Base-by-base conservation (phyloP, 352 stramenopile species). In the Hyaloperonospora brassicae region DNA sequence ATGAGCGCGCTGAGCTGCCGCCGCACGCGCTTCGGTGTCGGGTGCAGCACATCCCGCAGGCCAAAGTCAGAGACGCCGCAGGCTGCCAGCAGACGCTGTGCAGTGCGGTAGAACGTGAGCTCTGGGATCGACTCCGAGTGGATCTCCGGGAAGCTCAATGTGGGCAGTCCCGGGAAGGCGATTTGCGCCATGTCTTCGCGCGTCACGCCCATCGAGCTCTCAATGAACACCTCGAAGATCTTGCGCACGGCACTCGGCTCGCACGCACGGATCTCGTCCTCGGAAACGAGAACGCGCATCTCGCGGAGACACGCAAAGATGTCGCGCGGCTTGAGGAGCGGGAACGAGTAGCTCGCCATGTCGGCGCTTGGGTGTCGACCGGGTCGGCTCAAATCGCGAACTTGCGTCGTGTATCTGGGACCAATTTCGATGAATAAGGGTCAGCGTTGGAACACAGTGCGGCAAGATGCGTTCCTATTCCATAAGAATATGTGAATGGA, bases 61-160 rank as follows among this genome's bases (percentile, higher is more conserved):
- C 78, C 79, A 75, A 98, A 99, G 62, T 98, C 94, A 60, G 89
- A 61, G 22, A 98, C 82, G 25, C 94, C 95, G 50, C 89, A 98
- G 34, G 86, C 86, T 5, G 64, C 62, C 65, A 98, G 89, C 49
- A 98, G 81, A 60, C 87, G 90, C 52, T 76, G 81, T 2, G 93
- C 68, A 24, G 93, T 78, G 56, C 76, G 75, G 63, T 97, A 98
- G 65, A 98, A 97, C 21, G 87, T 85, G 13, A 98, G 63, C 54
- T 98, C 91, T 1, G 87, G 75, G 17, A 98, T 80, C n/a, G 76
- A 93, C 22, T 98, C 89, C 47, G 96, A 72, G 68, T 98, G 93
- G 1, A 98, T 66, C 62, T 98, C 87, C 1, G 92, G 89, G 59
- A 92, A 94, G 38, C 64, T 81, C 10, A 97, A 71, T 38, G 72